Base-by-base conservation (phyloP, 2,329 filamentous ascomycete species). In the Alternaria longipes region DNA sequence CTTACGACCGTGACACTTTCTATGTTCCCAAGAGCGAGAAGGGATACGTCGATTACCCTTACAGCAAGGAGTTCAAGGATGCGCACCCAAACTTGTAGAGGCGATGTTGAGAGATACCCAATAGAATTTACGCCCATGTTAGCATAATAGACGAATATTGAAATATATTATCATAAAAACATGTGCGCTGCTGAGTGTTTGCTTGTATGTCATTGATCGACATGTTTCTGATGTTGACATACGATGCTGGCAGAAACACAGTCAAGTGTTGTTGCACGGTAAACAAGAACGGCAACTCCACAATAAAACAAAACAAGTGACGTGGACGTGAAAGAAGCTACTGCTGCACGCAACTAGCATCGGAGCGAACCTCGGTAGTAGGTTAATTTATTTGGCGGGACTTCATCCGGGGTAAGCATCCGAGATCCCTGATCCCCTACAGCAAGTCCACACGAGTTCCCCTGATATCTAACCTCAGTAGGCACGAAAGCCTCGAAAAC, bases 1-100 rank as follows among this genome's bases (percentile, higher is more conserved):
- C 74, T 44, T 85, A 84, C 64, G 72, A 85, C 66, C 73, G 83
- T 7, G 71, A 76, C 34, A 80, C 78, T 0, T 85, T 85, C 61
- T 85, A 86, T 60, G 63, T 61, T 2, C 59, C 70, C 1, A 74
- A 73, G 64, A 72, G 65, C n/a, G 66, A 59, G 46, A 65, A 73
- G 50, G 81, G 82, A 1, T 83, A 82, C 63, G 75, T 68, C 4
- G 81, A 83, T 63, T 81, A 82, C 49, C 59, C 65, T 1, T 72
- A 68, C 30, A 72, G 68, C 50, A 58, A 66, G 41, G 65, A 69
- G 56, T 72, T 63, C 47, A 54, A 62, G 36, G 62, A 65, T 32
- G 59, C 58, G 32, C 46, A 50, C 8, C 30, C 46, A 1, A 50
- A 50, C 30, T 38, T 50, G 46, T 50, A 50, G 32, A 38, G 8